Evolutionary conservation across 2,329 filamentous ascomycete genomes (phyloP).

Genomic region (Leptographium galeiforme): DNA sequence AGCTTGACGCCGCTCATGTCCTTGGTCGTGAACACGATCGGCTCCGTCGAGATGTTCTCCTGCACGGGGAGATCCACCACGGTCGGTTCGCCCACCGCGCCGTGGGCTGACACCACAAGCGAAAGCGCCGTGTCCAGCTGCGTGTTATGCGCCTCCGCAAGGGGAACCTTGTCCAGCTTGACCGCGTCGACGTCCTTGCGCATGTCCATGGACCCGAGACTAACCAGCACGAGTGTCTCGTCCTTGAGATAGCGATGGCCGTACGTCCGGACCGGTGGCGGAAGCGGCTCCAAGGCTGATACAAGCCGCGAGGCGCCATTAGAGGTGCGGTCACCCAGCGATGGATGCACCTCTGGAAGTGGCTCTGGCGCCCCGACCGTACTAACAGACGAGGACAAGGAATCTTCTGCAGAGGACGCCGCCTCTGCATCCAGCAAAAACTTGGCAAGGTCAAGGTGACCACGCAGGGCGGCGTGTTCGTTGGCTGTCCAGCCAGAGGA

Average conservation of each 20-base stretch:
- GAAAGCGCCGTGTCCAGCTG: constrained; percentile 91
- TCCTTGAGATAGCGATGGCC: constrained; percentile 89
- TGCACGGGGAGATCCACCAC: constrained; percentile 88
- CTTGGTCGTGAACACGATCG: constrained; percentile 72
- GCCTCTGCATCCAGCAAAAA: constrained; percentile 43
- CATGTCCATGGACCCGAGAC: constrained; percentile 88
- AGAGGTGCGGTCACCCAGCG: constrained; percentile 47
- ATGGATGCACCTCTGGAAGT: constrained; percentile 36
- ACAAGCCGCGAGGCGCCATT: constrained; percentile 37
- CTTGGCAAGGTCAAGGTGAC: constrained; percentile 69
- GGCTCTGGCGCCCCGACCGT: neutral
- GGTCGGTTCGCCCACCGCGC: constrained; percentile 73
- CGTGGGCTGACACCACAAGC: constrained; percentile 74
- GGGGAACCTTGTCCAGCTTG: constrained; percentile 73
- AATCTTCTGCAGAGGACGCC: constrained; percentile 13
- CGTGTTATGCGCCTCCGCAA: constrained; percentile 78
- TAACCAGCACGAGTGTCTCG: constrained; percentile 81
- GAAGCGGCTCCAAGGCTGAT: neutral
- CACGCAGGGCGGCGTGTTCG: constrained; percentile 82
- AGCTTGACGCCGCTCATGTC: constrained; percentile 75
- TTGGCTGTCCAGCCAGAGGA: constrained; percentile 88
- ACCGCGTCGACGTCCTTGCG: constrained; percentile 71
- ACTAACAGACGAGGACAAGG: neutral
- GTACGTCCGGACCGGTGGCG: constrained; percentile 81
- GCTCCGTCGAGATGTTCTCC: constrained; percentile 86